Percentiles rank a stretch among this genome's conserved stretches.
phyloP scores from a whole-genome alignment of 2,329 filamentous ascomycete genomes.

The Colletotrichum musicola region DNA sequence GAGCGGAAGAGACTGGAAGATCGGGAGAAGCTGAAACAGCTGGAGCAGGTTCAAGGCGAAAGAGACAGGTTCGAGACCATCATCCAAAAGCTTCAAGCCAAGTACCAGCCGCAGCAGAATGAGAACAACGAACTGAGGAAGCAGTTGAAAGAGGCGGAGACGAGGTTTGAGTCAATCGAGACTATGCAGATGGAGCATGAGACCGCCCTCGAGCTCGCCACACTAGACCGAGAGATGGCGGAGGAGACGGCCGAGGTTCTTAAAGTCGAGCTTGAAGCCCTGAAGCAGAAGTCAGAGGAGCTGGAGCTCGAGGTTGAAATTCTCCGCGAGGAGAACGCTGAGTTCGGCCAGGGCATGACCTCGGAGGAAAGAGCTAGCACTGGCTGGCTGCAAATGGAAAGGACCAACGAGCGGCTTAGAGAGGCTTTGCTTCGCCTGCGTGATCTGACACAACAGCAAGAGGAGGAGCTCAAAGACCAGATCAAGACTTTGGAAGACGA shows the following conservation, averaged over 20 bases:
- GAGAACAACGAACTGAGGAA: slow-evolving; percentile 83
- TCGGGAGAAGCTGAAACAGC: slow-evolving; percentile 82
- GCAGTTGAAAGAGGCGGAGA: slow-evolving; percentile 81
- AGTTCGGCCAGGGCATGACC: slow-evolving; percentile 86
- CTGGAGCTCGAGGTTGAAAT: slow-evolving; percentile 90
- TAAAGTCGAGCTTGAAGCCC: slow-evolving; percentile 82
- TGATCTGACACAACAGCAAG: slow-evolving; percentile 88
- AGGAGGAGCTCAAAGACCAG: slow-evolving; percentile 81
- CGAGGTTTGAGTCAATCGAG: slow-evolving; percentile 77
- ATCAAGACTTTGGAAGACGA: slow-evolving; percentile 81
- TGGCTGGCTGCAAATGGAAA: slow-evolving; percentile 92
- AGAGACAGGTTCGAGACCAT: slow-evolving; percentile 84
- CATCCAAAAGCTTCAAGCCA: slow-evolving; percentile 90
- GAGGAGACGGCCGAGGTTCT: slow-evolving; percentile 89
- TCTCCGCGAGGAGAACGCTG: slow-evolving; percentile 86
- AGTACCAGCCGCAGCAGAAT: slow-evolving; percentile 86
- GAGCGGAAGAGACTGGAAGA: slow-evolving; percentile 91
- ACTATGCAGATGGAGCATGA: slow-evolving; percentile 87
- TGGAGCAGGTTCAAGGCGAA: slow-evolving; percentile 83
- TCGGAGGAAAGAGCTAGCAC: slow-evolving; percentile 88
- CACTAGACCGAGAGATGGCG: slow-evolving; percentile 94
- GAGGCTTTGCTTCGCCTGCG: slow-evolving; percentile 87
- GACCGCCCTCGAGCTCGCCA: slow-evolving; percentile 84
- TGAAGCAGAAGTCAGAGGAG: slow-evolving; percentile 84
- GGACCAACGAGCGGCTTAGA: slow-evolving; percentile 86